These are phyloP conservation scores for Auriscalpium vulgare DNA, from an alignment of 768 basidiomycete genomes.

Conservation along the genomic window DNA sequence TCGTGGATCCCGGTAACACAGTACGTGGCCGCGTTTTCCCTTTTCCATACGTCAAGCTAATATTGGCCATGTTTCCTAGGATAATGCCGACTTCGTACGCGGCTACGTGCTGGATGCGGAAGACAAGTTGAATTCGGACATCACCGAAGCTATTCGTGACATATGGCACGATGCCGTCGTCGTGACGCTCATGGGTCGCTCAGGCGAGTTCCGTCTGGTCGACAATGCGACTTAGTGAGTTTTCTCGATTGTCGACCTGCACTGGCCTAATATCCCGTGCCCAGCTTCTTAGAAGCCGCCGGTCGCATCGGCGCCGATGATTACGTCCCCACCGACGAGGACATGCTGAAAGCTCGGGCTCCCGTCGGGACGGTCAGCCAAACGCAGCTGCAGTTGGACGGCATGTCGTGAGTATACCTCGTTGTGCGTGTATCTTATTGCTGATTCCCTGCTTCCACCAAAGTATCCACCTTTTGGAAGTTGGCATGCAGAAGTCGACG, in stretches of 20 bases:
- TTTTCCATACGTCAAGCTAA: background rate
- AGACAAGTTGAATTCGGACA: background rate
- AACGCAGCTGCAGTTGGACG: constrained; percentile 31
- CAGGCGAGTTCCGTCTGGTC: background rate
- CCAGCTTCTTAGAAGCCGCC: background rate
- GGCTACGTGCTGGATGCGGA: background rate
- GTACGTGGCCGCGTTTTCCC: background rate
- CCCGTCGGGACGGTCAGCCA: constrained; percentile 42
- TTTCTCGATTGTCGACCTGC: background rate
- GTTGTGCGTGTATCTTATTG: background rate
- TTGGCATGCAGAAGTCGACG: constrained; percentile 49
- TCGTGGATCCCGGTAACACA: background rate
- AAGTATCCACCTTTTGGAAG: constrained; percentile 67
- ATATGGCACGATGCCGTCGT: constrained; percentile 2
- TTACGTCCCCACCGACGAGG: constrained; percentile 40
- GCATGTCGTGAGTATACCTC: background rate
- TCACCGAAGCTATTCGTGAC: background rate
- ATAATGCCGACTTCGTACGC: background rate
- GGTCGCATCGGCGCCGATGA: constrained; percentile 9
- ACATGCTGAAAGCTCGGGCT: constrained; percentile 39
- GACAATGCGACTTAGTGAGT: constrained; percentile 8
- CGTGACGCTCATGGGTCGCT: background rate
- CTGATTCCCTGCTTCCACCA: background rate
- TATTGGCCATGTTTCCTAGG: background rate
- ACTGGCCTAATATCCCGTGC: background rate